Conservation (phyloP, 495 filamentous ascomycete genomes). For the Pyrenula massariospora region DNA sequence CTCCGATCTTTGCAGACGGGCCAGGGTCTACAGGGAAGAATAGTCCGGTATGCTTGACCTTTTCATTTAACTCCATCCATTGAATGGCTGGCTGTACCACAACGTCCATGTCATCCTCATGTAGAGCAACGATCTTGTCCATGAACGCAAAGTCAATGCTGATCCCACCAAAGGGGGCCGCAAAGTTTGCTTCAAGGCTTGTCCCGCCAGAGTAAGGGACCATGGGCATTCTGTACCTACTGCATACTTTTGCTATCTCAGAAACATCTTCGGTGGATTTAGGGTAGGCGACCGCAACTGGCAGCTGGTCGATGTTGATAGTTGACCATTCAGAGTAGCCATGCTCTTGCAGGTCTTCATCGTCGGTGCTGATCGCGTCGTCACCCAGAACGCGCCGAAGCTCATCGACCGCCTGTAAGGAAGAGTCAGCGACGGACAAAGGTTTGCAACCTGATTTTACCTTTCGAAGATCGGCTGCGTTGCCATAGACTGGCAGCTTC, state of each 20-base stretch:
- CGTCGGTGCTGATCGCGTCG: slow-evolving; percentile 70
- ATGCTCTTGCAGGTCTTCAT: slow-evolving; percentile 68
- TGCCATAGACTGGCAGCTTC: slow-evolving; percentile 25
- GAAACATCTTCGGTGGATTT: slow-evolving; percentile 71
- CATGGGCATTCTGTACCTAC: slow-evolving; percentile 76
- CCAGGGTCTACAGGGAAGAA: slow-evolving; percentile 87
- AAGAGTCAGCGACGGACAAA: neutral
- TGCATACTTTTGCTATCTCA: slow-evolving; percentile 66
- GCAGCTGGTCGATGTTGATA: slow-evolving; percentile 62
- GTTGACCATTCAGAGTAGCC: slow-evolving; percentile 89
- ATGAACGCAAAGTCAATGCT: slow-evolving; percentile 83
- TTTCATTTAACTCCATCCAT: slow-evolving; percentile 83
- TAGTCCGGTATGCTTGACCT: slow-evolving; percentile 62
- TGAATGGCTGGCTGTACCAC: slow-evolving; percentile 81
- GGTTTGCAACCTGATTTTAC: slow-evolving; percentile 10
- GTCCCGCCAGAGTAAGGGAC: slow-evolving; percentile 77
- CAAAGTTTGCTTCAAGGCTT: slow-evolving; percentile 81
- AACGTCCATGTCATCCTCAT: slow-evolving; percentile 83
- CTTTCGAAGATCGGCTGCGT: slow-evolving; percentile 27
- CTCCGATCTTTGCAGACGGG: slow-evolving; percentile 68
- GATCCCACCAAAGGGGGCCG: slow-evolving; percentile 72
- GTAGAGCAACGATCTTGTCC: slow-evolving; percentile 67
- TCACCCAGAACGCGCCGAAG: slow-evolving; percentile 47
- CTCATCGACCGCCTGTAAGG: slow-evolving; percentile 46
- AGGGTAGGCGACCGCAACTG: slow-evolving; percentile 73